Percentiles rank a stretch among this genome's conserved stretches.
These are phyloP conservation scores for Toxicodendron radicans DNA, from an alignment of 345 rosid genomes.

Conservation along the genomic window DNA sequence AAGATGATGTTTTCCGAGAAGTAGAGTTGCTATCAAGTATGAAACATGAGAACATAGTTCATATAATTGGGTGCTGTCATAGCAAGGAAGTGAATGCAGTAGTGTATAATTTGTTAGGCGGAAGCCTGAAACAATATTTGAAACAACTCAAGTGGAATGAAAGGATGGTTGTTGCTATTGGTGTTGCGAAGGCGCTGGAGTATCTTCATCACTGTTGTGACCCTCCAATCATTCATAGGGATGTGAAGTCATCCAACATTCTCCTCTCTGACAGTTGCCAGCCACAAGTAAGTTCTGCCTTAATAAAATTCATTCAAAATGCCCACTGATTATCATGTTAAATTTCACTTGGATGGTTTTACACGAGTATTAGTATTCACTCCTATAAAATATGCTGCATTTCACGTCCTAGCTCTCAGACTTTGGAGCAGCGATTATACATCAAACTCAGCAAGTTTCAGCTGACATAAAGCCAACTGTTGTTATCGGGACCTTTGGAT, in stretches of 20 bases:
- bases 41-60: conserved; percentile 35
- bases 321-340: background rate
- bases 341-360: background rate
- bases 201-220: conserved; percentile 40
- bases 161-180: conserved; percentile 36
- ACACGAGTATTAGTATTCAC: background rate
- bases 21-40: conserved; percentile 30
- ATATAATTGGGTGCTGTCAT: conserved; percentile 34
- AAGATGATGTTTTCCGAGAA: conserved; percentile 38
- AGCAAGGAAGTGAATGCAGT: conserved; percentile 32
- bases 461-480: conserved; percentile 22
- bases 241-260: conserved; percentile 43
- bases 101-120: conserved; percentile 32
- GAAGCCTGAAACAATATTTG: conserved; percentile 36
- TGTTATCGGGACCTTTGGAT: conserved; percentile 38
- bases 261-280: conserved; percentile 34
- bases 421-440: conserved; percentile 31
- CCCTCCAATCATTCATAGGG: conserved; percentile 42
- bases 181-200: conserved; percentile 45
- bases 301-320: background rate
- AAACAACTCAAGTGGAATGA: conserved; percentile 34
- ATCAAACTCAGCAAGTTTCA: conserved; percentile 26
- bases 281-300: conserved; percentile 31
- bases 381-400: background rate
- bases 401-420: conserved; percentile 16